Evolutionary conservation across 2,329 filamentous ascomycete genomes (phyloP).

Genomic region (Exophiala spinifera): DNA sequence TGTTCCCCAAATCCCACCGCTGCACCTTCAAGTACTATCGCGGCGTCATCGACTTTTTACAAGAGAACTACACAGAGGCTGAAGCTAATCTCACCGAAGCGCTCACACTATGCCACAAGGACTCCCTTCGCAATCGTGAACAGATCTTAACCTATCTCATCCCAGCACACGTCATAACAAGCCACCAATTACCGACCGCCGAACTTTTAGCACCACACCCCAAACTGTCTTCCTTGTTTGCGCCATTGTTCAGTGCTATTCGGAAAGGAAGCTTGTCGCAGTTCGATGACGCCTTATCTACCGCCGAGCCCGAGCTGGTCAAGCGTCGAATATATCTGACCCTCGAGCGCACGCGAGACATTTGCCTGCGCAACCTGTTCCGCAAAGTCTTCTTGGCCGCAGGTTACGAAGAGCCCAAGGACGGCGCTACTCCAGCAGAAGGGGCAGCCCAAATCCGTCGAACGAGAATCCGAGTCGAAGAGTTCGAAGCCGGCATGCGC

Average conservation of each 20-base stretch:
- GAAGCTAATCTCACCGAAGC: constrained; percentile 78
- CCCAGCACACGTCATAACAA: constrained; percentile 85
- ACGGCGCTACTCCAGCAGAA: constrained; percentile 50
- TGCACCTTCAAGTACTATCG: constrained; percentile 97
- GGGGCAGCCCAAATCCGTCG: constrained; percentile 47
- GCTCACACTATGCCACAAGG: constrained; percentile 74
- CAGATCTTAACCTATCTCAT: constrained; percentile 92
- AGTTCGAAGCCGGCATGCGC: constrained; percentile 81
- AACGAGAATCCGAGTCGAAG: constrained; percentile 75
- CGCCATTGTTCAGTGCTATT: constrained; percentile 74
- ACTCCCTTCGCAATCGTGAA: constrained; percentile 75
- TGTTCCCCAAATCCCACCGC: constrained; percentile 83
- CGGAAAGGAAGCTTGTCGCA: constrained; percentile 75
- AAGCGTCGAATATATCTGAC: constrained; percentile 92
- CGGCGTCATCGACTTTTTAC: constrained; percentile 87
- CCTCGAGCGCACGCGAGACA: constrained; percentile 85
- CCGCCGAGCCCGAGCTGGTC: constrained; percentile 88
- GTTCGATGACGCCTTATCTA: constrained; percentile 77
- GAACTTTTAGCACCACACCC: constrained; percentile 72
- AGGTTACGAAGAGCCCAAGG: constrained; percentile 75
- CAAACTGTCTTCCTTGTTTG: constrained; percentile 71
- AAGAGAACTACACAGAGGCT: constrained; percentile 86
- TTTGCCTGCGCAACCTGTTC: constrained; percentile 85
- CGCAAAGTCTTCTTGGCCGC: constrained; percentile 85
- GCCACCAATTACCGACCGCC: constrained; percentile 74